A percentile compares a stretch with the other conserved stretches of the same genome.
These are phyloP conservation scores for Yamadazyma trypodendri DNA, from an alignment of 1,139 yeast genomes.

Conservation along the genomic window DNA sequence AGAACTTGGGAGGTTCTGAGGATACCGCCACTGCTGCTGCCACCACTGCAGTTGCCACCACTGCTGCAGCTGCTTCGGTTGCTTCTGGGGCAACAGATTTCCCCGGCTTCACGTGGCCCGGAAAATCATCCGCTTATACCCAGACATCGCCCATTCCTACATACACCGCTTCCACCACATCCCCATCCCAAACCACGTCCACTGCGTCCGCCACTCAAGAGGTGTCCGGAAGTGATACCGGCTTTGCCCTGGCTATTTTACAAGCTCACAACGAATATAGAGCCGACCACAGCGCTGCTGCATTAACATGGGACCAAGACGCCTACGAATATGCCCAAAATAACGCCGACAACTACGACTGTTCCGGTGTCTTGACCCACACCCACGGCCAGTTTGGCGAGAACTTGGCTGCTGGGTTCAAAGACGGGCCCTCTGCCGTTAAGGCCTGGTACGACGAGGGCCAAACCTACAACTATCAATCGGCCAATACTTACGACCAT, in stretches of 20 bases:
- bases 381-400: constrained; percentile 84
- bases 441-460: constrained; percentile 86
- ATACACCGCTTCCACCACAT: constrained; percentile 7
- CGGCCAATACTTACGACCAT: constrained; percentile 53
- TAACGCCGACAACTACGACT: constrained; percentile 68
- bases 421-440: constrained; percentile 54
- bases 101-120: constrained; percentile 13
- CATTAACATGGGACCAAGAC: constrained; percentile 62
- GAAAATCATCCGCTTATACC: too few species aligned
- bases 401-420: constrained; percentile 77
- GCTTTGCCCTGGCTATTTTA: constrained; percentile 18
- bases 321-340: constrained; percentile 67
- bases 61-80: not conserved
- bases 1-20: too few species aligned
- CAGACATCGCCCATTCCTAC: constrained; percentile 10
- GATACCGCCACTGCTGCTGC: constrained; percentile 7
- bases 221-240: constrained; percentile 11
- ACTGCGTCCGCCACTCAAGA: constrained; percentile 7
- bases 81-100: constrained; percentile 7
- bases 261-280: constrained; percentile 66
- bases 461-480: constrained; percentile 49
- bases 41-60: constrained; percentile 4
- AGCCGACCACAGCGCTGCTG: constrained; percentile 59
- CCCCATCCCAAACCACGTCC: constrained; percentile 8
- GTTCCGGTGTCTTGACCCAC: constrained; percentile 68